Percentiles rank a stretch among this genome's conserved stretches.
Conservation (phyloP, 176 grass and related monocot species). For the Tillandsia fasciculata region DNA sequence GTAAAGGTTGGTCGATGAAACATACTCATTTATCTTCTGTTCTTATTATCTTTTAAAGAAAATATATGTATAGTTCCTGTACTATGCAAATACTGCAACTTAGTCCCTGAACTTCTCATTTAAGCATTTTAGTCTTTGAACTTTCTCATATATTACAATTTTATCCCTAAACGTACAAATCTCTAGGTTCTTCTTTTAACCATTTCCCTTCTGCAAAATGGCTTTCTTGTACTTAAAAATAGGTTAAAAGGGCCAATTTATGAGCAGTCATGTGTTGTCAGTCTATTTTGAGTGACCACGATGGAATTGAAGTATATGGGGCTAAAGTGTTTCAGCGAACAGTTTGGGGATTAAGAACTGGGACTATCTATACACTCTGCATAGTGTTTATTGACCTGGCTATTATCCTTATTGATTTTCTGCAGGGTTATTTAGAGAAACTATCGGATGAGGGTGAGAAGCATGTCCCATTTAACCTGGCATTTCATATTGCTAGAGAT, state of each 20-base stretch:
- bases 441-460: constrained; percentile 68
- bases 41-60: background rate
- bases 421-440: constrained; percentile 64
- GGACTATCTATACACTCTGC: background rate
- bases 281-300: no score
- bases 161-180: no score
- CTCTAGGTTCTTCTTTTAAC: no score
- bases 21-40: constrained; percentile 10
- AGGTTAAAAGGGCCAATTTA: constrained; percentile 1
- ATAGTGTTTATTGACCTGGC: background rate
- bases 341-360: background rate
- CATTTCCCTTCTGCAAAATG: background rate
- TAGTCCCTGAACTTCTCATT: no score
- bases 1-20: constrained; percentile 49
- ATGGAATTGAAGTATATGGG: no score
- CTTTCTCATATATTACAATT: no score
- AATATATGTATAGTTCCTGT: no score
- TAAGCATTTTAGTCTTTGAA: no score
- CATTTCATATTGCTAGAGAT: constrained; percentile 70
- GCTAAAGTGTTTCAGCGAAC: no score
- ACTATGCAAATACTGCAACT: no score
- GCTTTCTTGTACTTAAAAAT: constrained; percentile 6
- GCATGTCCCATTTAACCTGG: constrained; percentile 46
- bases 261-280: background rate
- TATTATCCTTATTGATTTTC: constrained; percentile 1